Evolutionary conservation across 768 basidiomycete genomes (phyloP), one percentile per base, ranked within the genome.

Genomic region (Lentinula boryana): DNA sequence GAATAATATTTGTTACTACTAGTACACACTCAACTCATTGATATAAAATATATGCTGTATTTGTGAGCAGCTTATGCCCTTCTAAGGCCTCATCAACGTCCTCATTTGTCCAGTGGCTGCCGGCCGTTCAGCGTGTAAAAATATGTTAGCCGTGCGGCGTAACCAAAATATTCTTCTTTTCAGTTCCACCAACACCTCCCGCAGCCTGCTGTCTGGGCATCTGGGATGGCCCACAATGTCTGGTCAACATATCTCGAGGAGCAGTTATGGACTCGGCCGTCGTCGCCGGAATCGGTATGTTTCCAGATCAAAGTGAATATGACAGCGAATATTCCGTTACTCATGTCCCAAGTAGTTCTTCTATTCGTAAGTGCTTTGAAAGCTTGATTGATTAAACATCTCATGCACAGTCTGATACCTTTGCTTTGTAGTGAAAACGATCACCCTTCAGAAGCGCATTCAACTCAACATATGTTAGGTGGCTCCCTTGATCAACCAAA

Each of bases 181-280:
- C 33, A 4, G 10, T 12, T 54, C 53, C 53, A 54, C 18, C 5
- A 33, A 36, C 41, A 8, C 31, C 43, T 69, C 68, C 59, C 65
- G 68, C 31, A 63, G 4, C 21, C 21, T 18, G 18, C 21, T n/a
- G 7, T 8, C n/a, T 18, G 43, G 43, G 43, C 62, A 33, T 46
- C 68, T 64, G 69, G 40, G 64, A 46, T 64, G 66, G 83, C 83
- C 80, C 78, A 83, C 64, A 75, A 80, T 31, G 72, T 81, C 56
- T 83, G 83, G 81, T 82, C 80, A 32, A 78, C 76, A 9, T 84
- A 84, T 66, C 76, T 83, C 16, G 53, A 54, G n/a, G 18, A 36
- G 53, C 53, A 12, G 53, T 33, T 66, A 60, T 65, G 35, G 64
- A 43, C 61, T 43, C 60, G 55, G 43, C 60, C 60, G 43, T 66